Evolutionary conservation across 805 yeast genomes (phyloP).

Genomic region (Metschnikowia lochheadii): DNA sequence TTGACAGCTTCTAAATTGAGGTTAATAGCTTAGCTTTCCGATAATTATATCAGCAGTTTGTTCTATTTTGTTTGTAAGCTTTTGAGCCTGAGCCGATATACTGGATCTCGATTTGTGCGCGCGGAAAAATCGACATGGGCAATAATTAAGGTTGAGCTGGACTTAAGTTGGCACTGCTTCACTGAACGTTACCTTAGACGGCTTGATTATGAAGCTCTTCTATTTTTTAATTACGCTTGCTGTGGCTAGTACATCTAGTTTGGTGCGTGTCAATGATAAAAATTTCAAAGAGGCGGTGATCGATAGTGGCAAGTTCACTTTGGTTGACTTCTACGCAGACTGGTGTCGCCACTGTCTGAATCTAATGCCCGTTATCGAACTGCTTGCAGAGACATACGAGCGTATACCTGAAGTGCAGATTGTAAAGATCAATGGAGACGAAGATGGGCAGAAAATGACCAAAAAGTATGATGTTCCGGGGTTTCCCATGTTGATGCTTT

Average conservation of each 20-base stretch:
- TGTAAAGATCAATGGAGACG: slow-evolving; percentile 59
- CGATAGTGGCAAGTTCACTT: slow-evolving; percentile 46
- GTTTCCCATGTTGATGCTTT: slow-evolving; percentile 61
- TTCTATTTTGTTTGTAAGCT: not conserved
- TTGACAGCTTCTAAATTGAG: not conserved
- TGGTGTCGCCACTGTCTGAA: slow-evolving; percentile 72
- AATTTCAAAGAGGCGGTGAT: slow-evolving; percentile 54
- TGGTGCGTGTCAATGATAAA: slow-evolving; percentile 44
- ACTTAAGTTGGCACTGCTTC: not conserved
- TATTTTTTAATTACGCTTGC: not conserved
- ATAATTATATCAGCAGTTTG: too few species aligned
- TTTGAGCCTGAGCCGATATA: not conserved
- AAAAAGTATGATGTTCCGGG: slow-evolving; percentile 52
- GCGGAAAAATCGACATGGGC: not conserved
- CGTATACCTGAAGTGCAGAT: slow-evolving; percentile 40
- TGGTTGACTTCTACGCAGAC: slow-evolving; percentile 53
- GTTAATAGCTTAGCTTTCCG: not conserved
- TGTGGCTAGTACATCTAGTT: slow-evolving; percentile 18
- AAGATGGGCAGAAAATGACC: slow-evolving; percentile 45
- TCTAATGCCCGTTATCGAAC: slow-evolving; percentile 42
- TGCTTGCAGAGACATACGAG: slow-evolving; percentile 30
- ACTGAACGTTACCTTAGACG: not conserved
- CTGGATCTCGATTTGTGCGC: not conserved
- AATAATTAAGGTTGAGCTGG: not conserved
- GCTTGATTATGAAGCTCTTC: slow-evolving; percentile 7